Base-by-base conservation (phyloP, 164 flowering plant species). In the Litsea cubeba region DNA sequence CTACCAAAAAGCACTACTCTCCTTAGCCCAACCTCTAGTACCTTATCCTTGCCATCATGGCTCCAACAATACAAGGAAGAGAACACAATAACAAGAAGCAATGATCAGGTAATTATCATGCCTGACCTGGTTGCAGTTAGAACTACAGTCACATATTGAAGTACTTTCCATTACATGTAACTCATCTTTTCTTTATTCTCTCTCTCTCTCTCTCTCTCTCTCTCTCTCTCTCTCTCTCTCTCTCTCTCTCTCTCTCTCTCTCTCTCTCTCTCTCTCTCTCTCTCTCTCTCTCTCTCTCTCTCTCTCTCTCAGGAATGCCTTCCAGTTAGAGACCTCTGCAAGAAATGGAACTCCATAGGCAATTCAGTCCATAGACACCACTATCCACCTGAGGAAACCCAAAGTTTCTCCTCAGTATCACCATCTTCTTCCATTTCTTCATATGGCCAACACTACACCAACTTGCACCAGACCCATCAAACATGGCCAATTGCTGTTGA, bases 11-110 rank as follows among this genome's bases (percentile, higher is more conserved):
- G 74, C 63, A 54, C 72, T 64, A 65, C 75, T 24, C 83, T 79
- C 63, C 84, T 80, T 74, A 85, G 84, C 28, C 79, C 85, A 70
- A 49, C 83, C 32, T 68, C 73, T 57, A 66, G 74, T 28, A 40
- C 83, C 78, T 86, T 95, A 76, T 84, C 74, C 81, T 81, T 93
- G 23, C 99, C 99, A 65, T 78, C 90, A 79, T 95, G 99, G 99
- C 97, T 95, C 18, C 92, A 89, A 82, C 86, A 88, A 72, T 90
- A 81, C 84, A 90, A 84, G 78, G 83, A 87, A 65, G 89, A 93
- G 81, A 84, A 74, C 74, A 84, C 73, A 73, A 82, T 70, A 77
- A 70, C 72, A 17, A 64, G 40, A 6, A 67, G 64, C 49, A 82
- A 84, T 74, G 84, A 89, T 84, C 83, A 87, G 91, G 98, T 82